Base-by-base conservation (phyloP, 306 rosid species). In the Prunus davidiana region DNA sequence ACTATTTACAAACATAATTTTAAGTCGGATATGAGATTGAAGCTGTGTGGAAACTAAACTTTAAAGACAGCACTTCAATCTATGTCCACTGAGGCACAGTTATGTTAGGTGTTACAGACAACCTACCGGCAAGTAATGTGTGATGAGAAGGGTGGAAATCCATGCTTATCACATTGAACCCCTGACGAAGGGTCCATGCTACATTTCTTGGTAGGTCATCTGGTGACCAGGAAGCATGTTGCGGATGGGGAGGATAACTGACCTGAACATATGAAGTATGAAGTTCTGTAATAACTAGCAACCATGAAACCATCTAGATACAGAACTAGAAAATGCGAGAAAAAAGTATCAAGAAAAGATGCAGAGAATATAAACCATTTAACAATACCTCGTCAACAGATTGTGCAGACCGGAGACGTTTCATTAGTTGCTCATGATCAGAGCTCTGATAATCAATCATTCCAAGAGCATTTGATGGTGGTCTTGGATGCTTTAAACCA, bases 71-170 rank as follows among this genome's bases (percentile, higher is more conserved):
- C 15, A 7, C 25, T 66, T 20, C 43, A 51, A 73, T 30, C 43
- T 27, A 46, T 66, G 56, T n/a, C 25, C 11, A 67, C 12, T 30
- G 1, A 18, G 5, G 62, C 11, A 55, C 50, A 28, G 47, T 27
- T 64, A n/a, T 18, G 19, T 47, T 12, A 25, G 3, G 13, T 32
- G 51, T 71, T 51, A 75, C 41, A 25, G 6, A 52, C 41, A 66
- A 80, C 86, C n/a, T 80, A 89, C 93, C 88, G 15, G 76, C 84
- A 61, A 89, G 89, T 64, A 86, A 55, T 7, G 91, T 83, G 77
- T 84, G 89, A 72, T 70, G 74, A 54, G 80, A 82, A 68, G 88
- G 91, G 79, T 86, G 87, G 70, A 89, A 89, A 77, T 89, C 91
- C 90, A 87, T 74, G 86, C 86, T 84, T 56, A 82, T 78, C 63